phyloP scores from a whole-genome alignment of 2,329 filamentous ascomycete species.

The Cladosporium velox region DNA sequence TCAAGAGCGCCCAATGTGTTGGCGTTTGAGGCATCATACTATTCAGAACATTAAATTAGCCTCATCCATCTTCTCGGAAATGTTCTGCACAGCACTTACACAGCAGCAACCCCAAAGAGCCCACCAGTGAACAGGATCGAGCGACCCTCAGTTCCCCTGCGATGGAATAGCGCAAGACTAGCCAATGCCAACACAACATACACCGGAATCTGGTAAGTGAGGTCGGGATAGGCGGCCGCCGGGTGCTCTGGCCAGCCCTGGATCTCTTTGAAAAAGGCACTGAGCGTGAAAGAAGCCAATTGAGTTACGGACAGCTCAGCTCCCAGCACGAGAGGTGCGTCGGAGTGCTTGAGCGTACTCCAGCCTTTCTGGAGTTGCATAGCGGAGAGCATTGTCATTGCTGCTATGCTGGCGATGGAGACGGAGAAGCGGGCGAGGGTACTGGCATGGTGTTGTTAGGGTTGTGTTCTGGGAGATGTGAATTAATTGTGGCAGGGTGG shows the following conservation, averaged over 20 bases:
- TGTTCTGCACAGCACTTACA: background rate
- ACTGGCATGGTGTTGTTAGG: background rate
- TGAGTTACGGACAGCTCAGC: conserved; percentile 13
- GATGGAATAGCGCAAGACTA: background rate
- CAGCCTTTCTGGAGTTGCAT: conserved; percentile 18
- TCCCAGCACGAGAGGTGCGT: conserved; percentile 12
- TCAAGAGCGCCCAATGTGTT: conserved; percentile 15
- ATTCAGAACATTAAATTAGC: background rate
- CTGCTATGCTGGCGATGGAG: conserved; percentile 12
- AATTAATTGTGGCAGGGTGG: background rate
- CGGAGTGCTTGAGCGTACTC: conserved; percentile 17
- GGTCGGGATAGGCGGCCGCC: background rate
- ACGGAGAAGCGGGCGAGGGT: conserved; percentile 14
- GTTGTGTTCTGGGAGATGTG: too few relatives aligned
- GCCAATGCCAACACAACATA: background rate
- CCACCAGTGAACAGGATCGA: conserved; percentile 13
- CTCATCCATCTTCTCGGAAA: background rate
- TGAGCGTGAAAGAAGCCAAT: conserved; percentile 6
- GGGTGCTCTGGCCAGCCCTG: conserved; percentile 14
- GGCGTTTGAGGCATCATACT: conserved; percentile 14
- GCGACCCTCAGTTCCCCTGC: conserved; percentile 9
- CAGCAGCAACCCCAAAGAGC: conserved; percentile 17
- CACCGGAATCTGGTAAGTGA: conserved; percentile 1
- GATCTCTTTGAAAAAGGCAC: conserved; percentile 15
- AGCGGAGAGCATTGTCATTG: conserved; percentile 15